Conservation (phyloP, 495 filamentous ascomycete species). For the Hyaloscypha finlandica region DNA sequence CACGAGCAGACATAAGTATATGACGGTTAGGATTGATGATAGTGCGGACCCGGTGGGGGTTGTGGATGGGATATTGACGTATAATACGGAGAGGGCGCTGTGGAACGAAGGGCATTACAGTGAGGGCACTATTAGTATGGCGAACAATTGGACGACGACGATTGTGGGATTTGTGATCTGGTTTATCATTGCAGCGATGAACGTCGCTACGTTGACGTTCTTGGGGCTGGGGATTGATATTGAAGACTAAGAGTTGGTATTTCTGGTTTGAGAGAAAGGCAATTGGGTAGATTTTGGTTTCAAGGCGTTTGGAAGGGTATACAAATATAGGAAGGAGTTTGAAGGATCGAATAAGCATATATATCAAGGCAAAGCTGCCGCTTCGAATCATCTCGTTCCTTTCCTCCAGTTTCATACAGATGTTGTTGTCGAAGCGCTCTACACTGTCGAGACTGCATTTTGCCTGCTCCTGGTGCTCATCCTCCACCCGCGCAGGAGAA, state of each 20-base stretch:
- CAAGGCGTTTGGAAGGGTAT: too few relatives aligned
- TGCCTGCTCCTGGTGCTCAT: too few relatives aligned
- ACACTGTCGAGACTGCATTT: too few relatives aligned
- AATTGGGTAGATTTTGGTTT: too few relatives aligned
- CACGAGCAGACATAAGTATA: slow-evolving; percentile 45
- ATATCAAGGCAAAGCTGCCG: too few relatives aligned
- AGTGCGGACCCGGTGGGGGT: background rate
- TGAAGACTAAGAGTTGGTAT: background rate
- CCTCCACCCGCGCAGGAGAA: too few relatives aligned
- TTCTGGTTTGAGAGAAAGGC: too few relatives aligned
- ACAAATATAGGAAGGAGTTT: too few relatives aligned
- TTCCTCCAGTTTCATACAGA: too few relatives aligned
- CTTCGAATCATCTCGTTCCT: too few relatives aligned
- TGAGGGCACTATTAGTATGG: slow-evolving; percentile 1
- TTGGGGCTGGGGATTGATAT: slow-evolving; percentile 9
- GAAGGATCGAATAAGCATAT: too few relatives aligned
- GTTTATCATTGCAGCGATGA: slow-evolving; percentile 16
- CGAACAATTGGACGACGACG: slow-evolving; percentile 20
- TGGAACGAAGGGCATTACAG: background rate
- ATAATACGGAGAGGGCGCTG: slow-evolving; percentile 6
- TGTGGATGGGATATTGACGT: slow-evolving; percentile 10
- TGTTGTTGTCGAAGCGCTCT: too few relatives aligned
- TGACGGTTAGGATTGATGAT: slow-evolving; percentile 40
- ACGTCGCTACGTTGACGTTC: slow-evolving; percentile 18
- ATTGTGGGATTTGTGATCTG: slow-evolving; percentile 18